Base-by-base conservation (phyloP, 371 early-diverging fungal species). In the Rhizopus delemar region DNA sequence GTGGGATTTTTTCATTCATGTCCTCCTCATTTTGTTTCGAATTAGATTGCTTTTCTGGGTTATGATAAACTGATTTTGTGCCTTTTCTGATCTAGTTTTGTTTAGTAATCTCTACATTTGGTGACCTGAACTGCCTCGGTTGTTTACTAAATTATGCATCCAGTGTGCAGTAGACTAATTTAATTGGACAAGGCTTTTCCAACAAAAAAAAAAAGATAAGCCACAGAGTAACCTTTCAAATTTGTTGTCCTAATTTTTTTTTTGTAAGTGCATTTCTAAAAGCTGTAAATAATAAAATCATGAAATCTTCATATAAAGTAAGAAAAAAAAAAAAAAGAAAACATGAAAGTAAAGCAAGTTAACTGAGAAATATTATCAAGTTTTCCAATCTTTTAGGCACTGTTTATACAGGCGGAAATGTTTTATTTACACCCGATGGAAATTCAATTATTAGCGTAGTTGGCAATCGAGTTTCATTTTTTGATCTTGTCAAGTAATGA, bases 381-480 rank as follows among this genome's bases (percentile, higher is more conserved):
- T 95, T 96, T 69, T 90, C 94, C 38, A 94, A 95, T 71, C 77
- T 96, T 54, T 93, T 92, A 69, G 99, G 99, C 34, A 93, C 97
- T 9, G 97, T 96, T 13, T 99, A 97, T 77, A 90, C 90, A 62
- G 84, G 89, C 60, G 99, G 98, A 34, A 98, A 97, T 77, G 73
- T 98, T 41, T 74, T 94, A 35, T 99, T 94, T 73, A 93, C 96
- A 35, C 93, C 96, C 15, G 98, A 97, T 71, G 97, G 96, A 29
- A 96, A 96, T 77, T 86, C 90, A 11, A 74, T 99, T 56, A 67
- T 96, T 46, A 93, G 93, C 70, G 95, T 97, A 1, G 98, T 99
- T 11, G 99, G 99, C 48, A 97, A 97, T 84, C 81, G 96, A 49
- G 89, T 97, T 3, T 89, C 97, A 0, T 82, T 95, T 22, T 98